Percentiles rank a stretch among this genome's conserved stretches.
phyloP scores from a whole-genome alignment of 2,329 filamentous ascomycete genomes.

The Helotiales sp. region DNA sequence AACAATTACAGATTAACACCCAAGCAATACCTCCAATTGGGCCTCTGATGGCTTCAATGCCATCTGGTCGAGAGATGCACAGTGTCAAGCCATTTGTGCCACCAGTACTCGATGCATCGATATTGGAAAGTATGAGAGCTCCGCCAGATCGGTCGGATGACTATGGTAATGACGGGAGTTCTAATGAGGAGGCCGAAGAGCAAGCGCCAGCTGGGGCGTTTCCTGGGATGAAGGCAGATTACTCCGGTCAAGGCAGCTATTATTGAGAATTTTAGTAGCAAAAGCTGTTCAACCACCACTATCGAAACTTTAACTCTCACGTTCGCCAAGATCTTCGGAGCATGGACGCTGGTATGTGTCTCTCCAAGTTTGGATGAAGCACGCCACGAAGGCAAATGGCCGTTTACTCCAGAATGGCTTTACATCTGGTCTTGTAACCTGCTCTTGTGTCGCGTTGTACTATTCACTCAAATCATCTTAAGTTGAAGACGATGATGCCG shows the following conservation, averaged over 20 bases:
- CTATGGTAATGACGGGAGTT: constrained; percentile 43
- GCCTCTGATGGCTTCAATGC: constrained; percentile 74
- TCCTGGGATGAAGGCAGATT: constrained; percentile 47
- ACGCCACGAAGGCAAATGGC: no score
- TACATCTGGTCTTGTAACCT: no score
- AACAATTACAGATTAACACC: constrained; percentile 65
- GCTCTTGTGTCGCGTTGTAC: no score
- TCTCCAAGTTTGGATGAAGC: not conserved
- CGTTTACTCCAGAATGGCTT: no score
- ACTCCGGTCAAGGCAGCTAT: constrained; percentile 34
- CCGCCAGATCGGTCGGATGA: constrained; percentile 49
- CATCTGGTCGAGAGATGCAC: constrained; percentile 86
- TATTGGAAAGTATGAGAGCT: constrained; percentile 62
- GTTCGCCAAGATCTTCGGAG: not conserved
- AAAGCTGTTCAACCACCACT: not conserved
- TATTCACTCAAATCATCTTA: no score
- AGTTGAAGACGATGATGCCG: no score
- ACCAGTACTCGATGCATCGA: constrained; percentile 62
- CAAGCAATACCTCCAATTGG: constrained; percentile 73
- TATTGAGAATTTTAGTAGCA: constrained; percentile 19
- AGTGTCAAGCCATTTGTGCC: constrained; percentile 66
- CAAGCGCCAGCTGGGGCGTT: constrained; percentile 48
- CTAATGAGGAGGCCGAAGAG: constrained; percentile 37
- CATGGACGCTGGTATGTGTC: not conserved
- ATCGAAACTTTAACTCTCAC: no score